Evolutionary conservation across 1,139 yeast species (phyloP).

Genomic region (Saccharomyces hybrid): DNA sequence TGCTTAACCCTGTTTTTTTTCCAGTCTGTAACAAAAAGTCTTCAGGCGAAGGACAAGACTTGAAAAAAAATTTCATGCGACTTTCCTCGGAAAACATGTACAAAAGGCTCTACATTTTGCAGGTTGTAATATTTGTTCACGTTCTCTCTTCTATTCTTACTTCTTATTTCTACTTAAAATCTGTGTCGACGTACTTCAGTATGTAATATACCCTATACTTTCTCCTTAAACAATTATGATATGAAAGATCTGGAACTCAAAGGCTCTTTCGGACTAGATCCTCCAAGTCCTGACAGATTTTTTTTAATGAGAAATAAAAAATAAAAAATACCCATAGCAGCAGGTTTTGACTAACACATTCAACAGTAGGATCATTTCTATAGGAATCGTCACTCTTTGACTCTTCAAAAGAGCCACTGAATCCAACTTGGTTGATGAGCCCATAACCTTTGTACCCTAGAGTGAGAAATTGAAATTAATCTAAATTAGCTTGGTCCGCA

Average conservation of each 20-base stretch:
- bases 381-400: conserved; percentile 99
- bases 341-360: conserved; percentile 38
- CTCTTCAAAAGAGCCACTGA: conserved; percentile 99
- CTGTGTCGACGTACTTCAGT: conserved; percentile 74
- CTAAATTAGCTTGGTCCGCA: conserved; percentile 68
- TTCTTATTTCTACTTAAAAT: conserved; percentile 37
- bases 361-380: conserved; percentile 96
- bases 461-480: conserved; percentile 46
- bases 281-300: background rate
- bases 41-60: no score
- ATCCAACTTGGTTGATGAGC: conserved; percentile 99
- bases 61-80: no score
- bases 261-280: background rate
- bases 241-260: background rate
- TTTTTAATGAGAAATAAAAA: background rate
- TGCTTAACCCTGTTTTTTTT: no score
- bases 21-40: no score
- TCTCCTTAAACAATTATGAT: background rate
- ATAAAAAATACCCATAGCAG: background rate
- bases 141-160: conserved; percentile 9
- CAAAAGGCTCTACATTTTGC: no score
- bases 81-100: no score
- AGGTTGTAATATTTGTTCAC: no score
- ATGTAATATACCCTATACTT: conserved; percentile 29
- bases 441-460: conserved; percentile 91